Conservation (phyloP, 225 moss, liverwort and hornwort species). For the Lunularia cruciata region DNA sequence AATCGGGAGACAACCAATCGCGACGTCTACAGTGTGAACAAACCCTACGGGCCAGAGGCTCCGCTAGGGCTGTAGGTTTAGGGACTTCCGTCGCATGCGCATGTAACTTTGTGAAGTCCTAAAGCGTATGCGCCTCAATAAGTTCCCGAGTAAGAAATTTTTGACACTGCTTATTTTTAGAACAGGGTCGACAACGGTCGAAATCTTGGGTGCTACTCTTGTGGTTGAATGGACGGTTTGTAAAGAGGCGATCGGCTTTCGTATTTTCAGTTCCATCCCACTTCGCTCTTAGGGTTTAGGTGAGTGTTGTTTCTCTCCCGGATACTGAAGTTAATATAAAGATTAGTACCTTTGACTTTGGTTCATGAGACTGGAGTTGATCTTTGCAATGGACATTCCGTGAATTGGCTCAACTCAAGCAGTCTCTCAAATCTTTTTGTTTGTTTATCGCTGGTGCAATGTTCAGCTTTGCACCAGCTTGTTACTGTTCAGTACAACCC, state of each 20-base stretch:
- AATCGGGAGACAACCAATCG: too few relatives aligned
- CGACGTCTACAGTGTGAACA: too few relatives aligned
- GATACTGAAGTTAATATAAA: not conserved
- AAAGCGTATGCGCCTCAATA: too few relatives aligned
- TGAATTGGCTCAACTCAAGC: not conserved
- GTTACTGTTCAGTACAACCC: too few relatives aligned
- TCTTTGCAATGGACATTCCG: not conserved
- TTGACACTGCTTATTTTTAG: not conserved
- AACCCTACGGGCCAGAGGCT: too few relatives aligned
- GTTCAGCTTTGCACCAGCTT: not conserved
- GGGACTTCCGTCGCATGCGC: not conserved
- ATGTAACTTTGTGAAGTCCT: too few relatives aligned
- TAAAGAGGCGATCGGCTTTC: not conserved
- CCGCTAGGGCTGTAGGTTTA: too few relatives aligned
- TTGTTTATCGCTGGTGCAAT: not conserved
- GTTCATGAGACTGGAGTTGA: not conserved
- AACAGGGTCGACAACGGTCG: not conserved
- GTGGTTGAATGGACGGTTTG: too few relatives aligned
- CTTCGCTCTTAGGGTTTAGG: constrained; percentile 4
- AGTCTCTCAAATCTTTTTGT: not conserved
- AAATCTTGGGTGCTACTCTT: not conserved
- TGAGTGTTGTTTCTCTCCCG: not conserved
- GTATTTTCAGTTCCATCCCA: too few relatives aligned
- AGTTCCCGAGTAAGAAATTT: not conserved
- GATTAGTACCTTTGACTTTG: not conserved